Evolutionary conservation across 2,329 filamentous ascomycete genomes (phyloP).

Genomic region (Monosporascus cannonballus): DNA sequence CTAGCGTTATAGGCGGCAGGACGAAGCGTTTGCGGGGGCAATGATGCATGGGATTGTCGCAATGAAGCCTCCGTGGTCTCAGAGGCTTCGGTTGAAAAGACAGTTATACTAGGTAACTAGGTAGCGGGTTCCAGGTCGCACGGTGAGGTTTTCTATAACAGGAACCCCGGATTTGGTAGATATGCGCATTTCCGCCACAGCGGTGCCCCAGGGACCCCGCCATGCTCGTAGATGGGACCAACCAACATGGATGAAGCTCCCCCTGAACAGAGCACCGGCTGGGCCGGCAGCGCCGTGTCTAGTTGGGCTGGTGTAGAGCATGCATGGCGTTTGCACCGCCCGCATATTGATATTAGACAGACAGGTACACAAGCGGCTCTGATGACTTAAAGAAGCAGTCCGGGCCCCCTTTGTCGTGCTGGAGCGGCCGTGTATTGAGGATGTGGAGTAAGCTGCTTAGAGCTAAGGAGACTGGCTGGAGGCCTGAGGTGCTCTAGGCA

Average conservation of each 20-base stretch:
- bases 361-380: no score
- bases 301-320: neutral
- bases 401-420: neutral
- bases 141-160: neutral
- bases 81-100: neutral
- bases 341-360: no score
- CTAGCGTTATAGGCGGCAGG: neutral
- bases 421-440: neutral
- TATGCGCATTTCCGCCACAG: neutral
- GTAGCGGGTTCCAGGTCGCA: neutral
- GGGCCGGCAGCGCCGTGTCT: neutral
- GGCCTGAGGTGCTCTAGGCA: no score
- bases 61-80: neutral
- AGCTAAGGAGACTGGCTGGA: neutral
- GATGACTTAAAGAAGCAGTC: no score
- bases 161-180: neutral
- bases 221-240: no score
- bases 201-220: neutral
- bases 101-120: neutral
- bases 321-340: no score
- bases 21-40: neutral
- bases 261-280: neutral
- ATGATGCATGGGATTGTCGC: neutral
- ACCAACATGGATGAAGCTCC: no score
- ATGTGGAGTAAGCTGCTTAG: neutral